These are phyloP conservation scores for Drechslerella dactyloides DNA, from an alignment of 2,329 filamentous ascomycete species.

Conservation along the genomic window DNA sequence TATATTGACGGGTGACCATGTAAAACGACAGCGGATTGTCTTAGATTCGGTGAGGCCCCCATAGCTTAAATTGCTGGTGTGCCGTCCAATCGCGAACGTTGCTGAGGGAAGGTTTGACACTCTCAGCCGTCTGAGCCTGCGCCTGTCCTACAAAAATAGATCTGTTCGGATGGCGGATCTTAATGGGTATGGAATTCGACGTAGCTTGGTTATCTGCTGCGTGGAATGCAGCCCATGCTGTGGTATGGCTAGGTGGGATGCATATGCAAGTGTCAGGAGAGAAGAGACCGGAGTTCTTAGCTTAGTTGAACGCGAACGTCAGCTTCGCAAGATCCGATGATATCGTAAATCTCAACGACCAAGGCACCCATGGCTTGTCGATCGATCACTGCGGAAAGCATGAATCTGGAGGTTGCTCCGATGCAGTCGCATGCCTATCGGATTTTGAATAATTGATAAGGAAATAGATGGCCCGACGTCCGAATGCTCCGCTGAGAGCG, in stretches of 20 bases:
- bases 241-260: no score
- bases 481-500: constrained; percentile 8
- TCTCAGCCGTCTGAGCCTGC: constrained; percentile 8
- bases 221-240: no score
- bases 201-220: no score
- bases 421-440: neutral
- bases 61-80: neutral
- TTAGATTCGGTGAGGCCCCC: constrained; percentile 11
- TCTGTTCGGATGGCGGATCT: neutral
- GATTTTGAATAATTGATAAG: neutral
- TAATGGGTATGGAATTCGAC: neutral
- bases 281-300: constrained; percentile 10
- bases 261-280: constrained; percentile 35
- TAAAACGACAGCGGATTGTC: constrained; percentile 43
- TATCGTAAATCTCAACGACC: constrained; percentile 7
- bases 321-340: constrained; percentile 14
- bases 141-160: constrained; percentile 46
- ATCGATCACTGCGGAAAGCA: constrained; percentile 15
- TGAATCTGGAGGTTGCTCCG: constrained; percentile 1
- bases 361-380: constrained; percentile 16
- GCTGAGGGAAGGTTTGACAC: neutral
- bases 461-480: neutral
- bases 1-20: constrained; percentile 5
- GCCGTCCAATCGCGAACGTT: neutral
- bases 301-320: constrained; percentile 13